phyloP scores from a whole-genome alignment of 345 rosid species.

The Eucalyptus albens region DNA sequence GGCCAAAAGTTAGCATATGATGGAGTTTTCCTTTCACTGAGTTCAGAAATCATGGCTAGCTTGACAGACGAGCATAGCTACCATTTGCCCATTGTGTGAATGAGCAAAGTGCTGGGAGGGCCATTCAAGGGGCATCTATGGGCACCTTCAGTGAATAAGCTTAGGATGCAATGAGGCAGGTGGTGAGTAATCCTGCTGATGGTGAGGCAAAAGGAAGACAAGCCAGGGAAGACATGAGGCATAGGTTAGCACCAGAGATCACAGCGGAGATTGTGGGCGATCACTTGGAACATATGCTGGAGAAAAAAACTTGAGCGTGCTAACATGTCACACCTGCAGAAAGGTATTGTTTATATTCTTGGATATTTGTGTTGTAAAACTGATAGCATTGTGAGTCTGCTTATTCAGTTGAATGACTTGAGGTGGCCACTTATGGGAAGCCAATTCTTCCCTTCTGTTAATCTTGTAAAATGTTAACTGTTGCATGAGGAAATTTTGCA shows the following conservation, averaged over 20 bases:
- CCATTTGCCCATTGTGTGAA: conserved; percentile 42
- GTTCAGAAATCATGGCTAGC: neutral
- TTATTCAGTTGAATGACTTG: neutral
- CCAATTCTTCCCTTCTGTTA: neutral
- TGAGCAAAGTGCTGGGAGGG: conserved; percentile 56
- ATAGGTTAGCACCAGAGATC: conserved; percentile 53
- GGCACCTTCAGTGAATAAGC: conserved; percentile 63
- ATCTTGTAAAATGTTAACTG: neutral
- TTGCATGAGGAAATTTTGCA: neutral
- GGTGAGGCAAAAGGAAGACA: conserved; percentile 38
- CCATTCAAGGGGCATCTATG: conserved; percentile 71
- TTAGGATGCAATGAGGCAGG: conserved; percentile 48
- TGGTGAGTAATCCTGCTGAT: conserved; percentile 32
- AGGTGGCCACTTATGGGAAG: neutral
- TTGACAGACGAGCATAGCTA: conserved; percentile 56
- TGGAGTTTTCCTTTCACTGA: neutral
- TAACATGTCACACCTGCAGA: neutral
- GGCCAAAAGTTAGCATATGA: neutral
- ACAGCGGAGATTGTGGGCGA: conserved; percentile 44
- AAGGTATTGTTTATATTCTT: neutral
- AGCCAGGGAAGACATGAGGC: conserved; percentile 67
- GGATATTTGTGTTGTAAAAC: neutral
- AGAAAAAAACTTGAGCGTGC: conserved; percentile 1
- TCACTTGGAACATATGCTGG: conserved; percentile 16
- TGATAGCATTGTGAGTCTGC: neutral